phyloP scores from a whole-genome alignment of 2,329 filamentous ascomycete species.

The Coleophoma crateriformis region DNA sequence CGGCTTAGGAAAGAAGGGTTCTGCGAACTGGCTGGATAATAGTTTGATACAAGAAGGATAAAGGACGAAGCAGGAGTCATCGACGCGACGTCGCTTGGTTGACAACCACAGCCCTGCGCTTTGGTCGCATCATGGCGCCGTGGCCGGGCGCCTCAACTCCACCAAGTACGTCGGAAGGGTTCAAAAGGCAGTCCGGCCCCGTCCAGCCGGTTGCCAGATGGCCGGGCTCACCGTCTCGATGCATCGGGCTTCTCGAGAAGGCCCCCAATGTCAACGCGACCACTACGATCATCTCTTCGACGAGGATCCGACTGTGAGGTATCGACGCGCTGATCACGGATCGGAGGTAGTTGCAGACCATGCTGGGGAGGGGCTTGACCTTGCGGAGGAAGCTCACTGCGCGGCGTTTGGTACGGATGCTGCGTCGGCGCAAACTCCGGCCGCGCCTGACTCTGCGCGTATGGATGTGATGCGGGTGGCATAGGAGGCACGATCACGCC shows the following conservation, averaged over 20 bases:
- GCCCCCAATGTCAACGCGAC: slow-evolving; percentile 55
- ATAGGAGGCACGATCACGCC: slow-evolving; percentile 12
- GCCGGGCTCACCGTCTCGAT: slow-evolving; percentile 4
- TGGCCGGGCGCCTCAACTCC: background rate
- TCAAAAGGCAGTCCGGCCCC: background rate
- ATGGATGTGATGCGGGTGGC: slow-evolving; percentile 34
- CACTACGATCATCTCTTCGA: slow-evolving; percentile 41
- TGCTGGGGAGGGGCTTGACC: slow-evolving; percentile 23
- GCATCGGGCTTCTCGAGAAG: slow-evolving; percentile 53
- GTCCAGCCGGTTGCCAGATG: background rate
- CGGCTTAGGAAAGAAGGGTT: slow-evolving; percentile 7
- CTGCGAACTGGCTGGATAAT: background rate
- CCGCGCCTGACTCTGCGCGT: slow-evolving; percentile 38
- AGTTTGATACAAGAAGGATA: slow-evolving; percentile 16
- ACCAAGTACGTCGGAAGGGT: background rate
- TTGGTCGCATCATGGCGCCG: background rate
- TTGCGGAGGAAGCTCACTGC: slow-evolving; percentile 41
- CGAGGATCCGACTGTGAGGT: slow-evolving; percentile 24
- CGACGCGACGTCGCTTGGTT: background rate
- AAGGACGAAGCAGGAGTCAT: background rate
- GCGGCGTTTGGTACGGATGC: slow-evolving; percentile 44
- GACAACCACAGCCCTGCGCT: background rate
- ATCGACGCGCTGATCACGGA: slow-evolving; percentile 24
- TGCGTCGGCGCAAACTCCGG: slow-evolving; percentile 33
- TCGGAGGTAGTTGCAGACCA: slow-evolving; percentile 34